phyloP scores from a whole-genome alignment of 2,329 filamentous ascomycete genomes.

The Talaromyces pinophilus region DNA sequence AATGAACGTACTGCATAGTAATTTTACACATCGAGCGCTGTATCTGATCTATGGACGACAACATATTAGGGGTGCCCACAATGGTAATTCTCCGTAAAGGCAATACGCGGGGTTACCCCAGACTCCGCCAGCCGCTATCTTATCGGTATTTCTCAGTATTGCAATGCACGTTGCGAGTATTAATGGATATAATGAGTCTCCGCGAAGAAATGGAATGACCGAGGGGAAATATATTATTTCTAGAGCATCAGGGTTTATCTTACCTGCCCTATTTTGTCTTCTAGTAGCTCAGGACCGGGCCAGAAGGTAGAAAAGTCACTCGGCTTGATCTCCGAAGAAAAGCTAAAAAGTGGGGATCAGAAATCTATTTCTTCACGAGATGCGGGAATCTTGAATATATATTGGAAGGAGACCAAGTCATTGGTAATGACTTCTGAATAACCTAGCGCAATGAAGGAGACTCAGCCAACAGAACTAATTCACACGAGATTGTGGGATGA shows the following conservation, averaged over 20 bases:
- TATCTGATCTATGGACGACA: neutral
- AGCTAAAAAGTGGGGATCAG: neutral
- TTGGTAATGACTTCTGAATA: neutral
- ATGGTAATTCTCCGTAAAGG: neutral
- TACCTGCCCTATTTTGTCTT: neutral
- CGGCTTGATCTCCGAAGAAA: conserved; percentile 9
- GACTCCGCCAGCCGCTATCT: conserved; percentile 2
- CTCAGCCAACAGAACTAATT: neutral
- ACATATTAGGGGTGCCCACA: neutral
- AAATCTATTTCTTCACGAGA: neutral
- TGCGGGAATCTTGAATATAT: neutral
- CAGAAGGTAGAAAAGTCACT: neutral
- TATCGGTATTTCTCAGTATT: neutral
- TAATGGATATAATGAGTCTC: neutral
- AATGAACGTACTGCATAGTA: neutral
- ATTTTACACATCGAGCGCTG: neutral
- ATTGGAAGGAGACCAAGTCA: neutral
- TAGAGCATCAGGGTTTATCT: too few species aligned
- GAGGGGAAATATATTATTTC: neutral
- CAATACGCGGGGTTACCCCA: conserved; percentile 11
- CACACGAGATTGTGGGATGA: neutral
- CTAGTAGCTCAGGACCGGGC: neutral
- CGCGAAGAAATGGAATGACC: neutral
- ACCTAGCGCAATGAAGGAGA: neutral
- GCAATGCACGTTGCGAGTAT: neutral